Conservation (phyloP, 345 rosid species). For the Fremontodendron californicum region DNA sequence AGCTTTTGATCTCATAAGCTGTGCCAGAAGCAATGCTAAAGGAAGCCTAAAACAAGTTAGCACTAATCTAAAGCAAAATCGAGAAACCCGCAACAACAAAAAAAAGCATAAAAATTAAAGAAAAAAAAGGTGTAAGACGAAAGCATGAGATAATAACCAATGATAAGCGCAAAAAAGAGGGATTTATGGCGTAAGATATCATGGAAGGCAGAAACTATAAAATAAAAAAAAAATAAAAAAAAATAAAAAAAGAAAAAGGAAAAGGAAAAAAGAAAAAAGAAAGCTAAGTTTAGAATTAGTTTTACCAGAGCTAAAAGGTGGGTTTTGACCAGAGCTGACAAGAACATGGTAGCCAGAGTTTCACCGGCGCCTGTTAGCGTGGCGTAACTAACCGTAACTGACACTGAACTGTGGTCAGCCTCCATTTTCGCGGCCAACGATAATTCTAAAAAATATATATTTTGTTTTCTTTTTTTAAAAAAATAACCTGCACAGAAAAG, state of each 20-base stretch:
- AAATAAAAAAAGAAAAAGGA: no score
- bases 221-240: no score
- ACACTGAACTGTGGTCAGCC: conserved; percentile 20
- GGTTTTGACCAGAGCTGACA: conserved; percentile 38
- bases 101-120: no score
- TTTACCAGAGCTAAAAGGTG: conserved; percentile 41
- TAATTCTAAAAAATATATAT: no score
- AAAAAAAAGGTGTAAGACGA: background rate
- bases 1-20: no score
- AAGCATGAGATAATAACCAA: background rate
- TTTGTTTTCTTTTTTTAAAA: no score
- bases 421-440: conserved; percentile 29
- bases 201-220: no score
- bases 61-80: background rate
- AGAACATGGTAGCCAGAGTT: conserved; percentile 34
- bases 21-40: no score
- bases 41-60: background rate
- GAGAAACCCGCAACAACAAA: no score
- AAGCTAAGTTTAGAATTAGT: background rate
- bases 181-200: no score
- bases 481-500: conserved; percentile 4
- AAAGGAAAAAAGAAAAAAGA: no score
- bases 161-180: background rate
- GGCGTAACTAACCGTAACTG: conserved; percentile 29
- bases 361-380: conserved; percentile 53